phyloP scores from a whole-genome alignment of 164 flowering plant species.

The Saururus chinensis region DNA sequence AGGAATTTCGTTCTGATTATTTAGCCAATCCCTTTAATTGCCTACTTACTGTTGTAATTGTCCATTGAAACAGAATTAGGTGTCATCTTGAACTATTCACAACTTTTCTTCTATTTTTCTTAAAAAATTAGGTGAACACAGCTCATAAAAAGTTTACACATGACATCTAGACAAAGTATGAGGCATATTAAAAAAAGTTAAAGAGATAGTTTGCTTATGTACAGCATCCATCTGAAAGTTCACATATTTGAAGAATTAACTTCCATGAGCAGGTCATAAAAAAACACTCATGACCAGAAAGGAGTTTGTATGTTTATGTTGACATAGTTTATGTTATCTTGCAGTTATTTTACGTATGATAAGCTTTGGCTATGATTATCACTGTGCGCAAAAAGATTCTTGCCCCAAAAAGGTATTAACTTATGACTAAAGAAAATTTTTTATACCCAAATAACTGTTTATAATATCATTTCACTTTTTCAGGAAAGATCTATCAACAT shows the following conservation, averaged over 20 bases:
- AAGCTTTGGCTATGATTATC: conserved; percentile 95
- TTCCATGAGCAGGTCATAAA: no score
- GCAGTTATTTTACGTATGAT: conserved; percentile 91
- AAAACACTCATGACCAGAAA: no score
- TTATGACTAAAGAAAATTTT: not conserved
- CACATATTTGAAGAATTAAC: no score
- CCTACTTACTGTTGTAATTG: not conserved
- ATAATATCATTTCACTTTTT: conserved; percentile 44
- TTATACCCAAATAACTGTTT: not conserved
- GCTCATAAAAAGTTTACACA: not conserved
- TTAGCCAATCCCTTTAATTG: no score
- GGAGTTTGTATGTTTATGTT: not conserved
- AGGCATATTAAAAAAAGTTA: no score
- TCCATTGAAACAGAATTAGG: not conserved
- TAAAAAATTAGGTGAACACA: not conserved
- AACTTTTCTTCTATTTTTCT: not conserved
- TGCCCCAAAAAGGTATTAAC: conserved; percentile 59
- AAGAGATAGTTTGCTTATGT: not conserved
- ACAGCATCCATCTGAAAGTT: no score
- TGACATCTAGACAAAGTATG: no score
- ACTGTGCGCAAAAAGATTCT: conserved; percentile 50
- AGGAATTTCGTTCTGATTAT: no score
- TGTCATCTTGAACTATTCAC: not conserved
- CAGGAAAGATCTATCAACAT: conserved; percentile 58
- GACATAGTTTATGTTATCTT: conserved; percentile 3